Conservation (phyloP, 148 eudicot genomes). For the Rheum nobile region DNA sequence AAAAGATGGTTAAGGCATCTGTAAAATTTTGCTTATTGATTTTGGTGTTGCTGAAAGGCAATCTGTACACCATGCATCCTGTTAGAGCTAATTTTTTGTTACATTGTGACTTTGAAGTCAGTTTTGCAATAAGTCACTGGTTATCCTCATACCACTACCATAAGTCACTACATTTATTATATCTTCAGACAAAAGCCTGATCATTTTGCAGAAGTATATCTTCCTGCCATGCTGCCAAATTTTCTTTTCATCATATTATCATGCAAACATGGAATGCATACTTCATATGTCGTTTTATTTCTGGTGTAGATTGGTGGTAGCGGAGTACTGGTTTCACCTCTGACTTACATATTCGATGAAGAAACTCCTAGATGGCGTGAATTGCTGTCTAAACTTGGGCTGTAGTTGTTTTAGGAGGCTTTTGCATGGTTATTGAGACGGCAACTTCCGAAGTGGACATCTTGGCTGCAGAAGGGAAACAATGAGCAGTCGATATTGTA, state of each 20-base stretch:
- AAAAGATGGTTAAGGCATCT: neutral
- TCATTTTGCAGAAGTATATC: neutral
- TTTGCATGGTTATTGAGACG: neutral
- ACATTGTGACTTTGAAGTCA: no score
- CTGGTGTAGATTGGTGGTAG: constrained; percentile 78
- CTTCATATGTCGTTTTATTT: neutral
- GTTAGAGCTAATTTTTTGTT: neutral
- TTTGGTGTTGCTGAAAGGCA: neutral
- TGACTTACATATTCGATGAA: constrained; percentile 89
- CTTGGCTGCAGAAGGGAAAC: neutral
- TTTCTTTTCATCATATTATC: neutral
- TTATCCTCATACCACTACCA: no score
- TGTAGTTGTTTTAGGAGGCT: constrained; percentile 12
- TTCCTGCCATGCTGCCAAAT: neutral
- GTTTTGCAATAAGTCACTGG: no score
- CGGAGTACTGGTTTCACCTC: constrained; percentile 77
- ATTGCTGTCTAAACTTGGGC: constrained; percentile 54
- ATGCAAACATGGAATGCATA: neutral
- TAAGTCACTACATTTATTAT: no score
- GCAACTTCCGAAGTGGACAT: neutral
- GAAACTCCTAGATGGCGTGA: constrained; percentile 86
- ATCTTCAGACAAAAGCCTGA: no score
- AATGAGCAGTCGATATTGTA: neutral
- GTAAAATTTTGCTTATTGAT: neutral
- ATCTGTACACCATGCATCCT: neutral